These are phyloP conservation scores for Verticillium alfalfae DNA, from an alignment of 2,329 filamentous ascomycete genomes.

Conservation along the genomic window DNA sequence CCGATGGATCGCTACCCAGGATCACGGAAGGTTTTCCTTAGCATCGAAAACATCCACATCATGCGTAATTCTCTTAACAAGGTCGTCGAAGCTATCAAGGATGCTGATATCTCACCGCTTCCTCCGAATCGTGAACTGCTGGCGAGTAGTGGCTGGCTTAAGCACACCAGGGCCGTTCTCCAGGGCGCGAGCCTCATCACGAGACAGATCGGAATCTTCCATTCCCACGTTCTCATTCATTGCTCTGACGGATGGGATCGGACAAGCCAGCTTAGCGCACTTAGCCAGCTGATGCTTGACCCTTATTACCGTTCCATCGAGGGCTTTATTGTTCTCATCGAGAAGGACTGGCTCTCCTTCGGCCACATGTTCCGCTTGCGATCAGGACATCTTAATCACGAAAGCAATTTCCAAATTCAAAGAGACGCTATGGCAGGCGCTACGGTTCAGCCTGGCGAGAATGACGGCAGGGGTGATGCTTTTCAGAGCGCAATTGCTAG, in stretches of 20 bases:
- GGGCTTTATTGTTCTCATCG: slow-evolving; percentile 88
- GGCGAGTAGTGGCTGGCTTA: slow-evolving; percentile 82
- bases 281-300: slow-evolving; percentile 90
- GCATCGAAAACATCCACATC: slow-evolving; percentile 97
- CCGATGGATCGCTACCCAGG: slow-evolving; percentile 98
- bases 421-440: slow-evolving; percentile 69
- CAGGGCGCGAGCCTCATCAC: slow-evolving; percentile 82
- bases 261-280: slow-evolving; percentile 86
- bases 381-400: slow-evolving; percentile 80
- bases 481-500: slow-evolving; percentile 81
- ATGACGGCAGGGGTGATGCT: slow-evolving; percentile 61
- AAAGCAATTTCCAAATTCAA: slow-evolving; percentile 90
- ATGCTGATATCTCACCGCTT: slow-evolving; percentile 80
- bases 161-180: slow-evolving; percentile 78
- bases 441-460: slow-evolving; percentile 56
- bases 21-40: slow-evolving; percentile 84
- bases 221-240: slow-evolving; percentile 93
- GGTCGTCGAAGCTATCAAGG: slow-evolving; percentile 84
- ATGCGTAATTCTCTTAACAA: slow-evolving; percentile 89
- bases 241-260: slow-evolving; percentile 99
- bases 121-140: slow-evolving; percentile 78
- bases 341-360: slow-evolving; percentile 98
- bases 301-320: slow-evolving; percentile 92
- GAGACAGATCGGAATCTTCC: slow-evolving; percentile 80
- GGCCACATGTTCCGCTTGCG: slow-evolving; percentile 96